These are phyloP conservation scores for Coelastrella sp. DNA, from an alignment of 139 green algal species.

Conservation along the genomic window DNA sequence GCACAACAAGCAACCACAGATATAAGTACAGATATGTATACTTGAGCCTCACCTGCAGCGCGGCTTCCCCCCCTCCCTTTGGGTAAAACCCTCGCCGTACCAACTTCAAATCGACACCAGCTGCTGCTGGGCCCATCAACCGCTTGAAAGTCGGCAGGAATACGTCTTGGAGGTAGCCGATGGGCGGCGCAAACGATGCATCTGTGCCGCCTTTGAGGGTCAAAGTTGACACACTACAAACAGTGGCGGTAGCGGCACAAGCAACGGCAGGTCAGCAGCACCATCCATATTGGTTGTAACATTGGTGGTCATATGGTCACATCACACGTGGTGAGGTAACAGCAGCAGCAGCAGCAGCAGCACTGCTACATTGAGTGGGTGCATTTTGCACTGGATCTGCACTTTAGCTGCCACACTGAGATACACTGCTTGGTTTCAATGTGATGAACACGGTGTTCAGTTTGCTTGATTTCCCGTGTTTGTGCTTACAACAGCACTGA, in stretches of 20 bases:
- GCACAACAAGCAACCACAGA: neutral
- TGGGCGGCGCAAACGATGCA: conserved; percentile 80
- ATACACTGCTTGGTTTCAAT: too few relatives aligned
- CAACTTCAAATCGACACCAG: conserved; percentile 56
- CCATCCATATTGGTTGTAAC: neutral
- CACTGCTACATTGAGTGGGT: too few relatives aligned
- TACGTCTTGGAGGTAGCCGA: conserved; percentile 81
- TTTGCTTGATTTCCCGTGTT: too few relatives aligned
- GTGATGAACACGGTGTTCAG: too few relatives aligned
- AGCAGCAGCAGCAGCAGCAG: too few relatives aligned
- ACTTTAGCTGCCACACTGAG: too few relatives aligned
- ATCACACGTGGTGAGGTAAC: too few relatives aligned
- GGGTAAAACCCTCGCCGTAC: conserved; percentile 83
- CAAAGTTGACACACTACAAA: conserved; percentile 39
- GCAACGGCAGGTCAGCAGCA: neutral
- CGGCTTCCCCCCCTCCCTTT: conserved; percentile 68
- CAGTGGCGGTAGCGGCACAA: neutral
- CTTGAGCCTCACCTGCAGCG: neutral
- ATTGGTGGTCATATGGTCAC: neutral
- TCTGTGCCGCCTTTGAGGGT: conserved; percentile 85
- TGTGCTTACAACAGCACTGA: too few relatives aligned
- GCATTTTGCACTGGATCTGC: too few relatives aligned
- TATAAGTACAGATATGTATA: neutral
- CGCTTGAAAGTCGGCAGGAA: conserved; percentile 74
- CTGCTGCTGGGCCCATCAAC: conserved; percentile 49